Evolutionary conservation across 805 yeast species (phyloP), one percentile per base, ranked within the genome.

Genomic region (Saccharomycopsis fibuligera): DNA sequence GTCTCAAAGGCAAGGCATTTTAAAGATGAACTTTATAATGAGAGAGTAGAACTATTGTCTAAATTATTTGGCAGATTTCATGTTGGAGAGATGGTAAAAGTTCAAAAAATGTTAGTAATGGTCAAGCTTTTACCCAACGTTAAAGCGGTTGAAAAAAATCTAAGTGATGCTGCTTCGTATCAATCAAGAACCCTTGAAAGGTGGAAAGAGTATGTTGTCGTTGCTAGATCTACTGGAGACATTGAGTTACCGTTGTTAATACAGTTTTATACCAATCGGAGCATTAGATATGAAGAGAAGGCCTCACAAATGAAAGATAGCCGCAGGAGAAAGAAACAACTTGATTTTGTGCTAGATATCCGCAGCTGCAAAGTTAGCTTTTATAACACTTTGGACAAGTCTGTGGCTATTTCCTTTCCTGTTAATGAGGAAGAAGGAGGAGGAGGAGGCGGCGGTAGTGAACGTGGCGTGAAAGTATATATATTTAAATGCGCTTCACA

Each of bases 201-300:
- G 42, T 88, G 96, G 93, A 78, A 74, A 52, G 96, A 90, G 60
- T 86, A 80, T 59, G 67, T 79, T 24, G 83, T 85, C 2, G 87
- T 85, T 1, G 81, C 83, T 1, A 68, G 91, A 51, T 73, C 76
- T n/a, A 78, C 86, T 0, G 80, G 77, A 14, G 65, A 70, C 49
- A 42, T 58, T 0, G 68, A 66, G 2, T 63, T 67, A 8, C 90
- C 95, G 0, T 59, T 87, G 0, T 61, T 69, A 3, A 51, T 88
- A 1, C 89, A 88, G 57, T 76, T 89, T 51, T 83, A 78, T 16
- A 49, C 53, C 8, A 22, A 24, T 9, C 25, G 55, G 17, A 19
- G 31, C 16, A 42, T 51, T 16, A 44, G 42, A 40, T 54, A 57
- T 29, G n/a, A 21, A 38, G 23, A 38, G 46, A 40, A 30, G 27